Evolutionary conservation across 257 asterid genomes (phyloP).

Genomic region (Mentha longifolia): DNA sequence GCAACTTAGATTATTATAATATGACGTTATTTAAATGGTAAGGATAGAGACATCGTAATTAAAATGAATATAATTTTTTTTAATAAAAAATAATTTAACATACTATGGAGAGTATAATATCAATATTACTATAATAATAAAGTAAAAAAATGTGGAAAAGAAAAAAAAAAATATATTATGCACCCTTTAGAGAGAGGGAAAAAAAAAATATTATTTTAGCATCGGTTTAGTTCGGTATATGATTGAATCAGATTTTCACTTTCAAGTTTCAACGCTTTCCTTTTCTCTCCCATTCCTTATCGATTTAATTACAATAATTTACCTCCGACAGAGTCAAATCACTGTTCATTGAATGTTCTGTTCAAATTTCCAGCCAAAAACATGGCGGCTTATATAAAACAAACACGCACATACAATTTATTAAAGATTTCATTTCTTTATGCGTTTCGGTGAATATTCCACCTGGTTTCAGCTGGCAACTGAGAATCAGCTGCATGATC

Average conservation of each 20-base stretch:
- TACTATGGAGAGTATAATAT: too few species aligned
- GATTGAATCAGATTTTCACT: neutral
- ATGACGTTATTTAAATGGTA: neutral
- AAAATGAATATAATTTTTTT: too few species aligned
- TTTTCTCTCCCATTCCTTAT: neutral
- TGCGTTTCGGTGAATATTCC: conserved; percentile 14
- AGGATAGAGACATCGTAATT: too few species aligned
- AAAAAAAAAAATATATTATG: too few species aligned
- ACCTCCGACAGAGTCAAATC: conserved; percentile 3
- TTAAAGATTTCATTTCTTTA: neutral
- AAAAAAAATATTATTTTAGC: too few species aligned
- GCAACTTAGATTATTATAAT: neutral
- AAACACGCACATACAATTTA: neutral
- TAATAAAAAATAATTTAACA: too few species aligned
- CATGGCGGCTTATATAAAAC: conserved; percentile 46
- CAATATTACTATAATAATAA: too few species aligned
- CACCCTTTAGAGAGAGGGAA: too few species aligned
- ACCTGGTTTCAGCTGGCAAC: conserved; percentile 40
- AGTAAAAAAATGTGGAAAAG: too few species aligned
- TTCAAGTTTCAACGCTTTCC: neutral
- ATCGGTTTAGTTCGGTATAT: neutral
- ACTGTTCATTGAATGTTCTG: neutral
- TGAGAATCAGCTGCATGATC: conserved; percentile 35
- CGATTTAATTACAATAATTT: neutral
- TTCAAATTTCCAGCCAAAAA: conserved; percentile 43